Evolutionary conservation across 2,329 filamentous ascomycete species (phyloP).

Genomic region (Penicillium sp.): DNA sequence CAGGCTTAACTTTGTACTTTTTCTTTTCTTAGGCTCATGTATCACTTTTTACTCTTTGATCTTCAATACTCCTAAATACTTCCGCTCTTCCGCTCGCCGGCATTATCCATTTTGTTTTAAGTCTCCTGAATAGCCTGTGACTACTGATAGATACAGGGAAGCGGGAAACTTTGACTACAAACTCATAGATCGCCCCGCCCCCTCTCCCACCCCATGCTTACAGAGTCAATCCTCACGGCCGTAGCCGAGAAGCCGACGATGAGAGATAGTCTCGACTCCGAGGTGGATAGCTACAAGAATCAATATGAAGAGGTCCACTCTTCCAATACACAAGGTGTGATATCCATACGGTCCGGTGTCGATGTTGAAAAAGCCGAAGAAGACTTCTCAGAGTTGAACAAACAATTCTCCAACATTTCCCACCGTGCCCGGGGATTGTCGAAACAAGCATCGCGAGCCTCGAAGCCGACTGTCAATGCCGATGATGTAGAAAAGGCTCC

Average conservation of each 20-base stretch:
- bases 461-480: slow-evolving; percentile 19
- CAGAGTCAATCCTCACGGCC: not conserved
- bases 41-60: not conserved
- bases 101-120: not conserved
- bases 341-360: slow-evolving; percentile 37
- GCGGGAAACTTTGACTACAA: not conserved
- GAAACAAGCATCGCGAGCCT: slow-evolving; percentile 28
- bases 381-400: slow-evolving; percentile 41
- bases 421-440: slow-evolving; percentile 36
- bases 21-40: too few relatives aligned
- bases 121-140: not conserved
- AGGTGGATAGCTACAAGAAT: slow-evolving; percentile 29
- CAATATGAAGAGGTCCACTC: slow-evolving; percentile 26
- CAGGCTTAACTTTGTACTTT: not conserved
- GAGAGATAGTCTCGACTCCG: slow-evolving; percentile 22
- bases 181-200: not conserved
- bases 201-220: not conserved
- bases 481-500: slow-evolving; percentile 58
- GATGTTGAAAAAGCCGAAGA: slow-evolving; percentile 46
- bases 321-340: slow-evolving; percentile 31
- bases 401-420: slow-evolving; percentile 38
- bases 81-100: not conserved
- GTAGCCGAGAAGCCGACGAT: slow-evolving; percentile 21
- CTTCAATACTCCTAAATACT: not conserved
- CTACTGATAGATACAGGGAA: not conserved